Conservation (phyloP, 768 basidiomycete genomes). For the Mycena polygramma region DNA sequence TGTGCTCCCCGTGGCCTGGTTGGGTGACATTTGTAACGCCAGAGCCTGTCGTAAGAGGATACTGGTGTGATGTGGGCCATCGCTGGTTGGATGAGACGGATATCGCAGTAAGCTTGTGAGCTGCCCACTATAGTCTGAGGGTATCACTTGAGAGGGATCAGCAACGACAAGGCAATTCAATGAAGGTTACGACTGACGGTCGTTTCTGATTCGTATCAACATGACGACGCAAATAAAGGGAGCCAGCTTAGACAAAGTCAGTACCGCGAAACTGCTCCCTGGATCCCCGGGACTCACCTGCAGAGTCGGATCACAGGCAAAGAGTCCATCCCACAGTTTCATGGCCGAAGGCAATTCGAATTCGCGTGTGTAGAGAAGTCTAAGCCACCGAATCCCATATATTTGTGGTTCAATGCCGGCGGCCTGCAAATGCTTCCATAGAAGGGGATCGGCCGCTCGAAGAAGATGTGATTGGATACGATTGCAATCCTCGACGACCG, state of each 20-base stretch:
- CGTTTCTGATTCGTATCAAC: conserved; percentile 93
- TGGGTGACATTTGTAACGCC: conserved; percentile 80
- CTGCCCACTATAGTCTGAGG: conserved; percentile 88
- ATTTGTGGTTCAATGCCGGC: conserved; percentile 95
- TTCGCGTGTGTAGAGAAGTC: conserved; percentile 94
- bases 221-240: conserved; percentile 94
- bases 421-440: conserved; percentile 81
- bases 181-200: conserved; percentile 65
- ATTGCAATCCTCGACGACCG: conserved; percentile 88
- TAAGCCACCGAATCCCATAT: conserved; percentile 96
- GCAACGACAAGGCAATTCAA: conserved; percentile 15
- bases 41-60: conserved; percentile 89
- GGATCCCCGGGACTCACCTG: too few relatives aligned
- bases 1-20: conserved; percentile 80
- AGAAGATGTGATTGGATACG: conserved; percentile 82
- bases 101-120: conserved; percentile 90
- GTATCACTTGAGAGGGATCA: conserved; percentile 69
- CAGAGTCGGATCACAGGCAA: conserved; percentile 82
- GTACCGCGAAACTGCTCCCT: too few relatives aligned
- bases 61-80: conserved; percentile 67
- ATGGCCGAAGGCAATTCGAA: conserved; percentile 85
- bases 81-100: conserved; percentile 66
- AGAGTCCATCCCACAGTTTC: conserved; percentile 95
- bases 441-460: conserved; percentile 81
- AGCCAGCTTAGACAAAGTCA: conserved; percentile 67